These are phyloP conservation scores for Pseudocercospora crystallina DNA, from an alignment of 2,329 filamentous ascomycete genomes.

Conservation along the genomic window DNA sequence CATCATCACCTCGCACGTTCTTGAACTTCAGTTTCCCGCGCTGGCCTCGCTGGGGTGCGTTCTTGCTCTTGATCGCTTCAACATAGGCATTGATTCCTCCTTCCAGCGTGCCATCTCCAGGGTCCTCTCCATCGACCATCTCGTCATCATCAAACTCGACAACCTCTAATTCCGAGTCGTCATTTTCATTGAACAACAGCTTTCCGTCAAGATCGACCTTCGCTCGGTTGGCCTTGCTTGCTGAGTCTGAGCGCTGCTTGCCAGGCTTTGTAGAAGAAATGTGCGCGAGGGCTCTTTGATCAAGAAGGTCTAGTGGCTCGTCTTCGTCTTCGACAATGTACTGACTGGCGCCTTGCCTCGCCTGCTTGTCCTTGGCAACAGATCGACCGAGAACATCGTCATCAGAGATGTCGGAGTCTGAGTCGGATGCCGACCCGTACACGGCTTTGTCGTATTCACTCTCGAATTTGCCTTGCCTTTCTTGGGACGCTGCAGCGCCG, in stretches of 20 bases:
- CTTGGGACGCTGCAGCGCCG: constrained; percentile 41
- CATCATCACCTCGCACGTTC: constrained; percentile 45
- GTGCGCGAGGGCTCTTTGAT: constrained; percentile 82
- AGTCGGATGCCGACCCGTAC: constrained; percentile 63
- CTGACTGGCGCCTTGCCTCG: constrained; percentile 55
- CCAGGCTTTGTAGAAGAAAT: constrained; percentile 88
- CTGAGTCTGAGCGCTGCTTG: constrained; percentile 51
- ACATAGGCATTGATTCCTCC: constrained; percentile 61
- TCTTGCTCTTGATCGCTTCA: constrained; percentile 59
- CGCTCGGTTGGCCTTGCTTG: constrained; percentile 55
- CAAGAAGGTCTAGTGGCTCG: constrained; percentile 90
- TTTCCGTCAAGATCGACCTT: constrained; percentile 77
- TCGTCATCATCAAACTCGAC: constrained; percentile 62
- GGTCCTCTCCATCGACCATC: constrained; percentile 32
- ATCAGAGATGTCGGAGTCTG: constrained; percentile 62
- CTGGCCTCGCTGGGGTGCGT: constrained; percentile 58
- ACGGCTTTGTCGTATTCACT: constrained; percentile 96
- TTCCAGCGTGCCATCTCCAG: constrained; percentile 44
- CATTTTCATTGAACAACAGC: constrained; percentile 64
- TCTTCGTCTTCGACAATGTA: constrained; percentile 95
- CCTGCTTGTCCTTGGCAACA: constrained; percentile 57
- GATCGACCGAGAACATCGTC: constrained; percentile 54
- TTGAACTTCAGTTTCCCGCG: constrained; percentile 62
- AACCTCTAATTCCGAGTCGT: constrained; percentile 39
- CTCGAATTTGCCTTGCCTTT: constrained; percentile 67